Evolutionary conservation across 108 stramenopile genomes (phyloP).

Genomic region (Fragilariopsis cylindrus): DNA sequence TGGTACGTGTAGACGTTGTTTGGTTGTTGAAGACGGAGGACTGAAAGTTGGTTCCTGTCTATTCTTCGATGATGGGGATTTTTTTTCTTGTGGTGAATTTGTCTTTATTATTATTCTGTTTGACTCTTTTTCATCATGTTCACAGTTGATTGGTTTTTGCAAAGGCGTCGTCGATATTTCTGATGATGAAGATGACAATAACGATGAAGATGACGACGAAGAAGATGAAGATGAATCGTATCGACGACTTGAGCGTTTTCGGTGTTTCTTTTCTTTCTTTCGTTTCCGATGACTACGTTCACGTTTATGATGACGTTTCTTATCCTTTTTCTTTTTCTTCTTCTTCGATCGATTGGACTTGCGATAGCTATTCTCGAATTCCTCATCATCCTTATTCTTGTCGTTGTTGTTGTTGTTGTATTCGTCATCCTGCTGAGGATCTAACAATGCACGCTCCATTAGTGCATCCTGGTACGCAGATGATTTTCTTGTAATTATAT

Average conservation of each 20-base stretch:
- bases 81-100: too few relatives aligned
- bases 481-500: constrained; percentile 11
- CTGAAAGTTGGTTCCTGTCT: too few relatives aligned
- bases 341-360: neutral
- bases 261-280: constrained; percentile 13
- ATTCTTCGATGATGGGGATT: too few relatives aligned
- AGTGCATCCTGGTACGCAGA: constrained; percentile 26
- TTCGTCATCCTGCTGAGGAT: neutral
- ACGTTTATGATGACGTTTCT: neutral
- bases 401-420: neutral
- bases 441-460: constrained; percentile 28
- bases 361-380: neutral
- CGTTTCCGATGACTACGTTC: constrained; percentile 4
- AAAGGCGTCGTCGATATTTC: neutral
- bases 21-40: neutral
- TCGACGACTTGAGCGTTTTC: constrained; percentile 14
- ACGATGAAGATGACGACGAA: neutral
- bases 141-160: neutral
- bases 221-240: neutral
- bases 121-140: neutral
- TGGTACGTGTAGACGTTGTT: neutral
- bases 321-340: constrained; percentile 2
- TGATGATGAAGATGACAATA: neutral
- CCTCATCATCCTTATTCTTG: neutral
- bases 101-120: too few relatives aligned